Base-by-base conservation (phyloP, 2,329 filamentous ascomycete genomes). In the Xylariales sp. region DNA sequence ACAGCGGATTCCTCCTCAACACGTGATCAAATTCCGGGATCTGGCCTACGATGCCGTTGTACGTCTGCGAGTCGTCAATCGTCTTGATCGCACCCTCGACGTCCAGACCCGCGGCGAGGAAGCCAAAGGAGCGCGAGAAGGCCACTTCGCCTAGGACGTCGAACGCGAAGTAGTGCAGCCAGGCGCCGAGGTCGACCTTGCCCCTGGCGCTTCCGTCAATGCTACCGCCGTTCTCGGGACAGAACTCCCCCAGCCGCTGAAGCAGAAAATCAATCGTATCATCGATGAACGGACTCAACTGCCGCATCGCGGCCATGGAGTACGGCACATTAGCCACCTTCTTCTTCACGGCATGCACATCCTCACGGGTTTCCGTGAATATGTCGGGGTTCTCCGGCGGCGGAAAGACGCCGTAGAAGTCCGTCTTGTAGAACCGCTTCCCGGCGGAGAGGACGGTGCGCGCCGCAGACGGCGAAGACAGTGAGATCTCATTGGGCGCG, bases 381-480 rank as follows among this genome's bases (percentile, higher is more conserved):
- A 78, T 76, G 45, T 78, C 74, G 5, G 74, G 73, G 58, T 77
- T 76, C 57, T 75, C 71, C 0, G 71, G 68, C 3, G 74, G 74
- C 21, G 73, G 73, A 51, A 78, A 78, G 5, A 78, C 73, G 28
- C 55, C 60, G 51, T 76, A 76, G 47, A 75, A 76, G 43, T 65
- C 58, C 3, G 72, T 74, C 61, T 76, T 76, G 59, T 68, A 65
- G 57, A 74, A 74, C 15, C 69, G 63, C 54, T 72, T 73, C 6
- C 73, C 73, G 1, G 71, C 71, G 32, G 64, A 64, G 20, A 75
- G 59, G 10, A 76, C 48, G 7, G 62, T 56, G 3, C 71, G 61
- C 4, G 70, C 67, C 0, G 69, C 66, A 41, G 68, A 60, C 3
- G 70, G 70, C 3, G 68, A 70, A 0, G 68, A 54, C 21, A 74